Base-by-base conservation (phyloP, 345 rosid genomes). In the Citrus inodora region DNA sequence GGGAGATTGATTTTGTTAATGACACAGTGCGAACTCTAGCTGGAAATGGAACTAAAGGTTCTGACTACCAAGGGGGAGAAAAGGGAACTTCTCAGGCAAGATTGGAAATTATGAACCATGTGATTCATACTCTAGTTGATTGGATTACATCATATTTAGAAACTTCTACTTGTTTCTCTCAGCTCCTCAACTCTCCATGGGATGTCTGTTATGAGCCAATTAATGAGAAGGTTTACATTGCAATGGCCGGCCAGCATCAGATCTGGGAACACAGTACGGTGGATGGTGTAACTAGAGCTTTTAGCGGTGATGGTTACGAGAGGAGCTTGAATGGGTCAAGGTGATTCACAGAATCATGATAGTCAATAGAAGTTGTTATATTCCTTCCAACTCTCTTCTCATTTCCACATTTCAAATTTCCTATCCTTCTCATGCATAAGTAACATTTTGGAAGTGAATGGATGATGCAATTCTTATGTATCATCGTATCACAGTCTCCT, bases 181-280 rank as follows among this genome's bases (percentile, higher is more conserved):
- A 93, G 98, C 88, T 93, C 64, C 92, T 95, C 73, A 95, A 95
- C 75, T 95, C 99, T 80, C 99, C 99, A 73, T 95, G 98, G 98
- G 99, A 95, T 75, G 88, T 95, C 77, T 91, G 97, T 87, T 91
- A 81, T 78, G 86, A 93, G 74, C 93, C 93, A 22, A 74, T 81
- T 30, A 90, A 83, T 28, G 93, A 91, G 81, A 95, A 87, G 83
- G 92, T 95, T 76, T 95, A 89, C 80, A 79, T 95, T 83, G 99
- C 98, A 73, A 91, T 95, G 95, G 99, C 98, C 25, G 98, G 99
- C 70, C 97, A 91, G 74, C 99, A 95, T 89, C 98, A 95, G 84
- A 93, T 93, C 70, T 95, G 98, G 98, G 92, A 88, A 80, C 92
- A 95, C 84, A 85, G 84, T 83, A 82, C 89, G 37, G 62, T 70